Percentiles rank a stretch among this genome's conserved stretches.
Conservation (phyloP, 2,329 filamentous ascomycete species). For the Rutstroemia sydowiana region DNA sequence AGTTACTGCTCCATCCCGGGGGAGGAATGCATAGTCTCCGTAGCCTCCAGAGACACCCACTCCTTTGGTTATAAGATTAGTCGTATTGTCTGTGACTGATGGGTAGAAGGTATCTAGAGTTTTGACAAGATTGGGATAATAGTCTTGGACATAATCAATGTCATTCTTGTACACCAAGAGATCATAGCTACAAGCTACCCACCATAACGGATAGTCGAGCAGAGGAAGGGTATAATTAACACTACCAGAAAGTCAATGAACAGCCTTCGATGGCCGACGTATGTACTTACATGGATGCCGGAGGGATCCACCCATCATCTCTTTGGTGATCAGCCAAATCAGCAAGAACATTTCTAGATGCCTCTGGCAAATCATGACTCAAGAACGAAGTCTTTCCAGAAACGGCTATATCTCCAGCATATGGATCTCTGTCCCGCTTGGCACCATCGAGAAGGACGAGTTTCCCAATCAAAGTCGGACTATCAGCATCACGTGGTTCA, state of each 20-base stretch:
- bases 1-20: conserved; percentile 39
- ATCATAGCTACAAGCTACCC: conserved; percentile 43
- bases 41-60: conserved; percentile 32
- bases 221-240: conserved; percentile 40
- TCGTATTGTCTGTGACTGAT: conserved; percentile 34
- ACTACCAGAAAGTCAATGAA: conserved; percentile 20
- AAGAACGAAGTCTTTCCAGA: conserved; percentile 41
- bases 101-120: conserved; percentile 42
- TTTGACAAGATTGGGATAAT: conserved; percentile 36
- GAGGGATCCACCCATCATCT: conserved; percentile 46
- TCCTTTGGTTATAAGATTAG: conserved; percentile 37
- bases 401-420: conserved; percentile 45
- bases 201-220: conserved; percentile 47
- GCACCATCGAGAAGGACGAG: conserved; percentile 43
- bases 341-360: conserved; percentile 40
- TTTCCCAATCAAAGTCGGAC: conserved; percentile 38
- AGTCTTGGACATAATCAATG: conserved; percentile 33
- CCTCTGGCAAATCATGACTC: conserved; percentile 36
- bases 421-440: conserved; percentile 46
- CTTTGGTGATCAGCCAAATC: conserved; percentile 44
- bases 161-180: conserved; percentile 44
- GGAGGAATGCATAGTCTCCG: conserved; percentile 46
- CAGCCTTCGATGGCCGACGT: no score
- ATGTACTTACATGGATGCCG: conserved; percentile 40
- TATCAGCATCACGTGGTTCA: conserved; percentile 40